These are phyloP conservation scores for Drosera capensis DNA, from an alignment of 148 eudicot genomes.

Conservation along the genomic window DNA sequence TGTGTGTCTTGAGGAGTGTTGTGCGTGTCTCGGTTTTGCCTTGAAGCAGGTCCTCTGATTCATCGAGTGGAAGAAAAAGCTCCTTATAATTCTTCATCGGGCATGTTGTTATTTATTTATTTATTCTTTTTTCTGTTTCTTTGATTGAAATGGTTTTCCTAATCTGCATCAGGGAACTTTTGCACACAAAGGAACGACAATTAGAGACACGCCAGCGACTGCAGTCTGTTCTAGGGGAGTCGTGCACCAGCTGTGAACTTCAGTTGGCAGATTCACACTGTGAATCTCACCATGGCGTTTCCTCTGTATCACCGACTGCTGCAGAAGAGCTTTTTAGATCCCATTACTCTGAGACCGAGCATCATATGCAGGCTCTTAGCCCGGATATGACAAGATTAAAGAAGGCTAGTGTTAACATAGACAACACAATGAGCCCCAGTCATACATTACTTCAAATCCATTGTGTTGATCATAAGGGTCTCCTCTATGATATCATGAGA, in stretches of 20 bases:
- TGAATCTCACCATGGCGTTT: conserved; percentile 32
- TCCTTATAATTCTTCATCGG: no score
- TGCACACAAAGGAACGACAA: conserved; percentile 60
- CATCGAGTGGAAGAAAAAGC: no score
- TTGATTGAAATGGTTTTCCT: neutral
- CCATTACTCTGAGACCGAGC: conserved; percentile 35
- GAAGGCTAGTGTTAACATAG: conserved; percentile 37
- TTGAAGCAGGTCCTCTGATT: no score
- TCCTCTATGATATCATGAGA: conserved; percentile 67
- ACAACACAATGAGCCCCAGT: conserved; percentile 66
- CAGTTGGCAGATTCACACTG: conserved; percentile 41
- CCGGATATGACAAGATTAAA: conserved; percentile 45
- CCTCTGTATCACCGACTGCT: conserved; percentile 50
- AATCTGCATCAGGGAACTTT: conserved; percentile 31
- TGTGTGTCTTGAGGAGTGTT: no score
- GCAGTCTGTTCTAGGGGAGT: conserved; percentile 47
- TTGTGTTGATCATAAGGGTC: conserved; percentile 71
- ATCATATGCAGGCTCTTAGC: conserved; percentile 49
- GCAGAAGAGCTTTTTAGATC: conserved; percentile 54
- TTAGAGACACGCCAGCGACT: conserved; percentile 37
- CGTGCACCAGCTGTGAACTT: conserved; percentile 61
- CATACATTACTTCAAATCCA: conserved; percentile 79
- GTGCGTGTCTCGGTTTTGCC: no score
- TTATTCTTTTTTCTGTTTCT: neutral
- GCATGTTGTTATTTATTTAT: no score